Conservation (phyloP, 495 filamentous ascomycete species). For the Oleoguttula mirabilis region DNA sequence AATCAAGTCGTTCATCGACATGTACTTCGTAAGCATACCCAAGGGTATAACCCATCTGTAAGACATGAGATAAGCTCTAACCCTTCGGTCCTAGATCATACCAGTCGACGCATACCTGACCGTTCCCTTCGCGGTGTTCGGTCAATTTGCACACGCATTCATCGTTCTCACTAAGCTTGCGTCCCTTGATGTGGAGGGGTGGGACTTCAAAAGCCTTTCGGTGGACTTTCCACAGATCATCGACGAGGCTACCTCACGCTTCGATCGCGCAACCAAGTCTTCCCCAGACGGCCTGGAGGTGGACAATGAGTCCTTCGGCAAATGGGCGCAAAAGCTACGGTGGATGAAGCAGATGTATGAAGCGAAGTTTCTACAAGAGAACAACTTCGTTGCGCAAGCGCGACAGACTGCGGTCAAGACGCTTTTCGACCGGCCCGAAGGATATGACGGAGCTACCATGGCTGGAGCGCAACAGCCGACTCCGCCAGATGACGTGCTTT, state of each 20-base stretch:
- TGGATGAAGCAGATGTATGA: conserved; percentile 19
- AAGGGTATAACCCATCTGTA: too few species aligned
- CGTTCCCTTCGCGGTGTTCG: conserved; percentile 15
- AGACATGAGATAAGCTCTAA: too few species aligned
- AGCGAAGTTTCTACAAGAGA: conserved; percentile 4
- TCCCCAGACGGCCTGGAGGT: conserved; percentile 9
- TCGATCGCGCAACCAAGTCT: conserved; percentile 1
- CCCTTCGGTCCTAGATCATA: too few species aligned
- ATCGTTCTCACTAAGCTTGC: conserved; percentile 16
- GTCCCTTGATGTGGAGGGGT: conserved; percentile 14
- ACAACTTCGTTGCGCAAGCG: background rate
- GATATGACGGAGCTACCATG: background rate
- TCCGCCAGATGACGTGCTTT: conserved; percentile 14
- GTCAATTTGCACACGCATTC: conserved; percentile 16
- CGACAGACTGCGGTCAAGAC: background rate
- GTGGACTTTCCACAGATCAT: conserved; percentile 4
- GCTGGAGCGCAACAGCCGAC: conserved; percentile 7
- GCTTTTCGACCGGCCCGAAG: background rate
- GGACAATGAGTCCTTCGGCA: conserved; percentile 15
- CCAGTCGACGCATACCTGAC: conserved; percentile 4
- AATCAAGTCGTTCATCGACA: conserved; percentile 12
- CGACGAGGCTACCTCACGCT: conserved; percentile 8
- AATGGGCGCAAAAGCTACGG: conserved; percentile 11
- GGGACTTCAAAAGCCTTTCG: conserved; percentile 2
- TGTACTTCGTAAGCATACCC: too few species aligned